Evolutionary conservation across 352 stramenopile genomes (phyloP), one percentile per base, ranked within the genome.

Genomic region (Phytophthora ohioensis): DNA sequence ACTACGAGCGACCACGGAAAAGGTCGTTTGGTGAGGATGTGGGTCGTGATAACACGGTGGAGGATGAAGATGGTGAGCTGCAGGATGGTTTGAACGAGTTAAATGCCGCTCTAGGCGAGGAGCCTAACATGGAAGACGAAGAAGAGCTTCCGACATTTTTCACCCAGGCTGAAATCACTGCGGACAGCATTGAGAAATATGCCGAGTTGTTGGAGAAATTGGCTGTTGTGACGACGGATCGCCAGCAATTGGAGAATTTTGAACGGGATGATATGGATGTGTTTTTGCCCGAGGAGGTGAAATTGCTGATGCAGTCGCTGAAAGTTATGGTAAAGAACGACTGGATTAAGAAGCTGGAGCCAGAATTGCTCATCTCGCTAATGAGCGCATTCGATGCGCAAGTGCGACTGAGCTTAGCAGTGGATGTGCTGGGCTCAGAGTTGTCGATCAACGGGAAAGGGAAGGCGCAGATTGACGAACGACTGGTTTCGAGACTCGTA

Each of bases 131-230:
- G 49, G 57, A 72, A 57, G 64, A 71, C 8, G 39, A 61, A 34
- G 64, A 71, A 49, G 57, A 64, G 10, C 51, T 80, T 5, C 74
- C 77, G 6, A 67, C 57, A 4, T 57, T 86, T 36, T 81, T 81
- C 41, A 93, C 84, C 3, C 76, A 84, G 13, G 82, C 85, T 58
- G 72, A 91, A 35, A 80, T 78, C 0, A 71, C 86, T 45, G 76
- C 85, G 1, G 84, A 85, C 21, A 86, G 63, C 27, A 71, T 94
- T 1, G 85, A 87, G 35, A 93, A 93, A 48, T 93, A 93, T 64
- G 79, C 81, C 0, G 82, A 85, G 5, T 59, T 80, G 32, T 38
- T 96, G 30, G 69, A 71, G 13, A 74, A 64, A 38, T 60, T 93
- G 12, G 30, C 91, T 58, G 65, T 83, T 5, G 62, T 76, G 4